Conservation (phyloP, 257 asterid genomes). For the Solanum sitiens region DNA sequence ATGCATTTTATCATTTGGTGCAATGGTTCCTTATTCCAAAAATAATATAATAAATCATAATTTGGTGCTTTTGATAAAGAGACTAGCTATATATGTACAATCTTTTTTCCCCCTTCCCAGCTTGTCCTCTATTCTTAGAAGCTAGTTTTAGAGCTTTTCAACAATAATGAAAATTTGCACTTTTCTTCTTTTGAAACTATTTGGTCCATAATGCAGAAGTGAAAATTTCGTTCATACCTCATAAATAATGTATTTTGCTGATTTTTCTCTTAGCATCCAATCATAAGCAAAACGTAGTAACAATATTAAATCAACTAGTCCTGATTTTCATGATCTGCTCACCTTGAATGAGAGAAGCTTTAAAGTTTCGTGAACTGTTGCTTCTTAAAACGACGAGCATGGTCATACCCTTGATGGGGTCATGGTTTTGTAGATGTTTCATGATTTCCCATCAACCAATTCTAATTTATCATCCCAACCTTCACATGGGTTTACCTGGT, state of each 20-base stretch:
- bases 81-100: background rate
- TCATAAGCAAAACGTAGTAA: background rate
- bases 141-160: background rate
- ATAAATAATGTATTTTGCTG: background rate
- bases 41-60: background rate
- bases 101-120: background rate
- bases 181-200: background rate
- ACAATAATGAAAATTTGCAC: background rate
- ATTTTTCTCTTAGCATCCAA: background rate
- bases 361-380: background rate
- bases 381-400: background rate
- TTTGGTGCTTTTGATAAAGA: background rate
- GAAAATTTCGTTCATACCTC: background rate
- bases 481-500: background rate
- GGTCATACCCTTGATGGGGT: background rate
- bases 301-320: background rate
- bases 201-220: background rate
- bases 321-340: background rate
- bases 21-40: background rate
- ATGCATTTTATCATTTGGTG: slow-evolving; percentile 1
- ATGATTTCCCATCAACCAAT: background rate
- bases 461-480: background rate
- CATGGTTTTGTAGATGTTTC: background rate
- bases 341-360: background rate
- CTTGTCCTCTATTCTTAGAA: background rate